These are phyloP conservation scores for Symbiodinium natans DNA, from an alignment of 73 alveolate species.

Conservation along the genomic window DNA sequence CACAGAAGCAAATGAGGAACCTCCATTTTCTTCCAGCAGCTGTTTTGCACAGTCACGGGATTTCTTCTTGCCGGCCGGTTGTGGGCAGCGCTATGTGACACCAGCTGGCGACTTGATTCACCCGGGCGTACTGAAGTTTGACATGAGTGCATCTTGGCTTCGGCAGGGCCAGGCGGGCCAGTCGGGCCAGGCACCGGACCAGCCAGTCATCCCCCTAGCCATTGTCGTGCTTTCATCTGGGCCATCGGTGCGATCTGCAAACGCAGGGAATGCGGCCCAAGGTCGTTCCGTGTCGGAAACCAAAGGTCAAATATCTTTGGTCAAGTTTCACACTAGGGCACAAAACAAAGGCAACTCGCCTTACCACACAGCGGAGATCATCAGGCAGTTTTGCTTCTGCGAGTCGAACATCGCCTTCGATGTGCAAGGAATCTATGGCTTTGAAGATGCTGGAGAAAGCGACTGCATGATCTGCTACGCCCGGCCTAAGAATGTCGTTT, in stretches of 20 bases:
- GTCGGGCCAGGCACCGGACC: neutral
- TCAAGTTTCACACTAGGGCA: conserved; percentile 28
- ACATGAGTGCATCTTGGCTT: conserved; percentile 65
- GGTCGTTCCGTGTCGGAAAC: conserved; percentile 61
- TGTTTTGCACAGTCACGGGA: conserved; percentile 56
- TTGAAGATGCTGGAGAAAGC: conserved; percentile 79
- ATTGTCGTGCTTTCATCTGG: conserved; percentile 46
- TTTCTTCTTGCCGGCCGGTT: conserved; percentile 69
- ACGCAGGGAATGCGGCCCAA: neutral
- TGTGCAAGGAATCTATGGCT: conserved; percentile 77
- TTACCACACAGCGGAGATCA: conserved; percentile 54
- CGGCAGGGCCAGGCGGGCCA: conserved; percentile 13
- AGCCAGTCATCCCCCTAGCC: conserved; percentile 33
- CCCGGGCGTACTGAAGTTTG: conserved; percentile 57
- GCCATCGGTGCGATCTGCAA: neutral
- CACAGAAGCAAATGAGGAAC: neutral
- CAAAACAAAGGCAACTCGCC: conserved; percentile 59
- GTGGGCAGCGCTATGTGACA: conserved; percentile 79
- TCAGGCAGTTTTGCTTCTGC: conserved; percentile 73
- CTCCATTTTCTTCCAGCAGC: neutral
- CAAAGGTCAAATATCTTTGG: conserved; percentile 40
- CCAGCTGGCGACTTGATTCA: conserved; percentile 83
- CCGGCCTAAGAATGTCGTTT: conserved; percentile 82
- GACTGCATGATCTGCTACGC: conserved; percentile 88
- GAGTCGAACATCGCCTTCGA: conserved; percentile 35